Evolutionary conservation across 257 asterid genomes (phyloP), one percentile per base, ranked within the genome.

Genomic region (Solanum pinnatisectum): DNA sequence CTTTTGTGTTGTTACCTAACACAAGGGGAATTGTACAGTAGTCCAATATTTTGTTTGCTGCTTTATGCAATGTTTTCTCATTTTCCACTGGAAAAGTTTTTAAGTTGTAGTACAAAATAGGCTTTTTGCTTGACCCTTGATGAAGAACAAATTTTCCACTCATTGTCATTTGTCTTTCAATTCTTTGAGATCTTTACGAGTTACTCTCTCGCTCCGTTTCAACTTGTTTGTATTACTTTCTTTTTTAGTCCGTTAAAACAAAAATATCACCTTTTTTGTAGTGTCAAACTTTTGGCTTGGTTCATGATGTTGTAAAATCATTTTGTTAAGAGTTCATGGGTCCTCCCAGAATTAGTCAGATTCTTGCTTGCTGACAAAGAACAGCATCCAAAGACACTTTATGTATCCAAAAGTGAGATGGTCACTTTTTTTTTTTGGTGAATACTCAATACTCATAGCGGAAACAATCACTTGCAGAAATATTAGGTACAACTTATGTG

Each of bases 41-140:
- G 83, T 86, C 72, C 88, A 72, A 35, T 77, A 35, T 71, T 73
- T 86, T 73, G 88, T 73, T 72, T 86, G 85, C 39, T 82, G 4
- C 70, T 3, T 49, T 49, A 18, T 49, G 73, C 49, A 82, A 72
- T 86, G 84, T 49, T 68, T 10, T 86, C 84, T 86, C 84, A 68
- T 85, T 37, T 67, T 82, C 85, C 70, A 82, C 85, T 82, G 40
- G 85, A 32, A 82, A 82, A 30, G 11, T 35, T 81, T 46, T 30
- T 9, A 81, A 81, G 30, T 81, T 46, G 33, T 44, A 77, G 35
- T 78, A 82, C 85, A 82, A 82, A 79, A 44, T 85, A 67, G 74
- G 63, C 79, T 5, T 82, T 82, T 46, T 84, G 18, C 63, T 85
- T 65, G 81, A 44, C 65, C 16, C 63, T 65, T 65, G 5, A 30